Evolutionary conservation across 2,329 filamentous ascomycete species (phyloP), one percentile per base, ranked within the genome.

Genomic region (Stachybotrys echinatus): DNA sequence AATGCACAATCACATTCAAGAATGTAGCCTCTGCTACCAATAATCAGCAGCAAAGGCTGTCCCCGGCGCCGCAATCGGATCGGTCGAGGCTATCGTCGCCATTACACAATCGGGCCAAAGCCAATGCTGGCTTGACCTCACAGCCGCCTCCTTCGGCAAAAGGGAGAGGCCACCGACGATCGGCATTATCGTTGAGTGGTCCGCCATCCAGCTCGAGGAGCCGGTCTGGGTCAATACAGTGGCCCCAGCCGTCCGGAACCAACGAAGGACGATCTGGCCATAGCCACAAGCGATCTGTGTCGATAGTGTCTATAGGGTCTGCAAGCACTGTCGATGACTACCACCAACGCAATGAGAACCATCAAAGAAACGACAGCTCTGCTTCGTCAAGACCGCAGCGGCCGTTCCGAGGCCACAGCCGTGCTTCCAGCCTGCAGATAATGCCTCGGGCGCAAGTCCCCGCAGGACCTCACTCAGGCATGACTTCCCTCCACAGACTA

Each of bases 1-100:
- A 92, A 73, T 97, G 94, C 72, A 91, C 86, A 58, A 95, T 99
- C 68, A 96, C 89, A 47, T 99, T 99, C 74, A 92, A 88, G 72
- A 99, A 99, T 67, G 80, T 92, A 55, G 78, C 82, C 40, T 64
- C 79, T 46, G 72, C 71, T 38, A 56, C 67, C 34, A 65, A 56
- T 43, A 65, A 56, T 43, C 68, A 70, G 50, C 54, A 64, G 45
- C 64, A 56, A 50, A 55, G 51, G 44, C 54, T 56, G 23, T 57
- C 56, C 44, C 54, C 55, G 47, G 50, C 61, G 23, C 47, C 53
- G 23, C 55, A 55, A 48, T 50, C 53, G 31, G 61, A 67, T 52
- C 58, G 67, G 49, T 68, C 68, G 51, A 66, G 69, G 44, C 55
- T 70, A 50, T 62, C 70, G 20, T 74, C 75, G 42, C 74, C 76